Evolutionary conservation across 2,329 filamentous ascomycete species (phyloP), one percentile per base, ranked within the genome.

Genomic region (Apiospora kogelbergensis): DNA sequence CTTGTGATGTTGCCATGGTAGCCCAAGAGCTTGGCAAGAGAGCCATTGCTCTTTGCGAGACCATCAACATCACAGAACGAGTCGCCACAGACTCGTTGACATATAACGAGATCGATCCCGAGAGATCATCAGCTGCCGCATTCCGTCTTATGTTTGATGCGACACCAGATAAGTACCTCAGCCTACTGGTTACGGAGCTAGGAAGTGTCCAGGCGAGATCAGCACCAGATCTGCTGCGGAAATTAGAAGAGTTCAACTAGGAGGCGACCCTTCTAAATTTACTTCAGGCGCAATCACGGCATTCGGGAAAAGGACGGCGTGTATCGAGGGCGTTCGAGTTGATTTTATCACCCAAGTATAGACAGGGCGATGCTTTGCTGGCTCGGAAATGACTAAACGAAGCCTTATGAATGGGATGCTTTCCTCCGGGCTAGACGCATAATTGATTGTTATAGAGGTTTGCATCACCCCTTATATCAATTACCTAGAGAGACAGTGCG

Each of bases 31-130:
- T 90, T 24, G 90, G 91, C 69, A 88, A 95, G 45, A 92, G 93
- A 0, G 93, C 98, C 69, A 90, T 97, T 42, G 93, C 97, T 3
- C 92, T 97, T 70, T 97, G 94, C 80, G 95, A 98, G 83, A 96
- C 92, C 4, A 91, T 98, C 82, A 99, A 98, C 81, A 98, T 98
- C 79, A 96, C 76, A 40, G 88, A 82, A 90, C 91, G 94, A 69
- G 93, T 98, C 13, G 93, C 94, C 7, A 89, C 97, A 17, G 96
- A 98, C 81, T 95, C 94, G 30, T 93, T 98, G 73, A 95, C 96
- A 53, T 91, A 94, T 76, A 99, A 99, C 79, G 96, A 99, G 83
- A 91, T 98, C 71, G 94, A 81, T 86, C 95, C 79, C 76, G 93
- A 80, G 89, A 92, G 80, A 85, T 93, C 81, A 81, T 83, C 84